Base-by-base conservation (phyloP, 495 filamentous ascomycete species). In the Annulohypoxylon bovei region DNA sequence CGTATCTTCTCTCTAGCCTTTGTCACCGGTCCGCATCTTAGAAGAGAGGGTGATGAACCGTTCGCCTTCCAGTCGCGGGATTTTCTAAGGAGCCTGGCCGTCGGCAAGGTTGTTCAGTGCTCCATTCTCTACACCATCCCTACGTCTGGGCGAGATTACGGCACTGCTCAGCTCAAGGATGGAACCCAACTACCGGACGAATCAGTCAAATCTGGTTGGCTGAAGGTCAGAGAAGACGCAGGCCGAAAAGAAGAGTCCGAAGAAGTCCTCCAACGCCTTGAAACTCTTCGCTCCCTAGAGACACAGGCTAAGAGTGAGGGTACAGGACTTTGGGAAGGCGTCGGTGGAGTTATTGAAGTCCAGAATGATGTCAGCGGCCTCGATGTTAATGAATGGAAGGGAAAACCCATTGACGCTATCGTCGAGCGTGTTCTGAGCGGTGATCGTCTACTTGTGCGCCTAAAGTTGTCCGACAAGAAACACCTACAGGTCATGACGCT, bases 11-110 rank as follows among this genome's bases (percentile, higher is more conserved):
- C 93, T 67, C 82, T 99, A 54, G 95, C 96, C 53, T 98, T 91
- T 82, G 92, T 98, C 59, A 90, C 91, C 47, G 93, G 93, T 14
- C 96, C 96, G 0, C 88, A 93, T 71, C 78, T 98, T 72, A 88
- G 86, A 81, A 89, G 91, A 77, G 96, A 98, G 65, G 93, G 91
- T 62, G 95, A 98, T 70, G 95, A 98, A 88, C 88, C 91, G 18
- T 94, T 89, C 71, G 94, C 91, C 39, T 98, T 97, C 79, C 90
- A 94, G 79, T 97, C 96, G 44, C 92, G 96, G 59, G 95, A 99
- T 76, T 95, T 90, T 76, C 87, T 98, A 32, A 89, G 96, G 61
- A 89, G 91, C 52, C 81, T 93, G 42, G 82, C 91, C 7, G 93
- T 99, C 60, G 94, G 94, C 65, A 97, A 97, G 77, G 86, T 89